Conservation (phyloP, 1,284 basidiomycete species). For the Exobasidium rhododendri region DNA sequence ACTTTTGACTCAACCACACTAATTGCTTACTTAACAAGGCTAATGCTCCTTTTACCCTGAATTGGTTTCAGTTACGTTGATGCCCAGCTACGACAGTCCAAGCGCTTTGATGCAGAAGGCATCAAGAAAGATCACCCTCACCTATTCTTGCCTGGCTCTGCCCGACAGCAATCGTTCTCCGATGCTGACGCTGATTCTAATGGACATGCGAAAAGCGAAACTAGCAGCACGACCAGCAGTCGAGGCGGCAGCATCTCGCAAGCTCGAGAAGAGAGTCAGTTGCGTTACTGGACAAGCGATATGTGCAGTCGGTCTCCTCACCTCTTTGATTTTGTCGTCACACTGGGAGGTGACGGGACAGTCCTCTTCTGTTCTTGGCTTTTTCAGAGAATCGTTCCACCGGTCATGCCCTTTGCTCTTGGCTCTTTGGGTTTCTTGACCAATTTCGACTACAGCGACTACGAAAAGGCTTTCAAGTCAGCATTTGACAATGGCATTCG, state of each 20-base stretch:
- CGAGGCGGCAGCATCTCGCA: slow-evolving; percentile 1
- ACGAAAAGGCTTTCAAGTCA: slow-evolving; percentile 80
- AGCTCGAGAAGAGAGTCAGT: slow-evolving; percentile 66
- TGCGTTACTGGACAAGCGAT: slow-evolving; percentile 93
- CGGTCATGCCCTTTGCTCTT: slow-evolving; percentile 94
- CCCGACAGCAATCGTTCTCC: background rate
- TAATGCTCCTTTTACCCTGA: background rate
- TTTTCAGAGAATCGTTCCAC: slow-evolving; percentile 95
- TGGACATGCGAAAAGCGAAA: slow-evolving; percentile 12
- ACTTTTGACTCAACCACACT: background rate
- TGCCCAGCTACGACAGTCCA: slow-evolving; percentile 81
- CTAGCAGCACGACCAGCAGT: slow-evolving; percentile 20
- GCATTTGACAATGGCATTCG: slow-evolving; percentile 90
- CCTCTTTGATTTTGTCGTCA: slow-evolving; percentile 96
- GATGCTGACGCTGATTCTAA: slow-evolving; percentile 16
- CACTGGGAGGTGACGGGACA: slow-evolving; percentile 92
- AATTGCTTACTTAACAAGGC: background rate
- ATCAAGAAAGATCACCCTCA: slow-evolving; percentile 82
- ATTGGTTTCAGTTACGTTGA: slow-evolving; percentile 74
- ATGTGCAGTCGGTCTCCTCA: slow-evolving; percentile 92
- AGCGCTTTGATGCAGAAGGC: slow-evolving; percentile 88
- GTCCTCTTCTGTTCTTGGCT: slow-evolving; percentile 99
- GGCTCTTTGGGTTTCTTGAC: slow-evolving; percentile 97
- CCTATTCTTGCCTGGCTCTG: slow-evolving; percentile 67
- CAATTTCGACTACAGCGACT: slow-evolving; percentile 91